Conservation (phyloP, 2,329 filamentous ascomycete genomes). For the Penicillium griseofulvum region DNA sequence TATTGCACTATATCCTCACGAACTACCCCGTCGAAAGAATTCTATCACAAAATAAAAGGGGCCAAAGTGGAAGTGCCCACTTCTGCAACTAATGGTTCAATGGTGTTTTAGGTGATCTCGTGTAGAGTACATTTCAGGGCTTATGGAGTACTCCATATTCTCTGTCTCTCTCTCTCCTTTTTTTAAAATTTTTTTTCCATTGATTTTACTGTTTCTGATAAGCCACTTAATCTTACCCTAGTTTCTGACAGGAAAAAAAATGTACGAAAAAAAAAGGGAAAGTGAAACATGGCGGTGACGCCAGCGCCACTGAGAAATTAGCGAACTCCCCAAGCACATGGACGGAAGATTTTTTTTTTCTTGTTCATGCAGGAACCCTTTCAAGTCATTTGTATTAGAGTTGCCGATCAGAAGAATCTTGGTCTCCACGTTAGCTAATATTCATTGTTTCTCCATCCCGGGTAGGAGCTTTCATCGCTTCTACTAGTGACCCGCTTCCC, state of each 20-base stretch:
- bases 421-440: constrained; percentile 19
- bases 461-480: not conserved
- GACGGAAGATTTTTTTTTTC: not conserved
- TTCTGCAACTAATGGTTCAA: constrained; percentile 2
- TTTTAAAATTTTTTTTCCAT: not conserved
- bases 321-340: not conserved
- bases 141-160: not conserved
- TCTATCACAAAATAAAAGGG: too few species aligned
- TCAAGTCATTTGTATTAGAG: constrained; percentile 12
- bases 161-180: not conserved
- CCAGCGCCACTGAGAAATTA: constrained; percentile 12
- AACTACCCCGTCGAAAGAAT: constrained; percentile 2
- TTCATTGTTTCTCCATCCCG: not conserved
- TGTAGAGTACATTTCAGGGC: too few species aligned
- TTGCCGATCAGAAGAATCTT: constrained; percentile 21
- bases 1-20: not conserved
- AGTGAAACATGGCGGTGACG: constrained; percentile 30
- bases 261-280: not conserved
- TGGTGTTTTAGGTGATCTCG: too few species aligned
- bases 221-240: constrained; percentile 5
- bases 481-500: constrained; percentile 2
- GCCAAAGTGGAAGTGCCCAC: not conserved
- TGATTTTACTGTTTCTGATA: not conserved
- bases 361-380: constrained; percentile 19
- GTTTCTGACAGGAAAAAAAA: not conserved